A percentile compares a stretch with the other conserved stretches of the same genome.
phyloP scores from a whole-genome alignment of 257 asterid species.

The Leonotis leonurus region DNA sequence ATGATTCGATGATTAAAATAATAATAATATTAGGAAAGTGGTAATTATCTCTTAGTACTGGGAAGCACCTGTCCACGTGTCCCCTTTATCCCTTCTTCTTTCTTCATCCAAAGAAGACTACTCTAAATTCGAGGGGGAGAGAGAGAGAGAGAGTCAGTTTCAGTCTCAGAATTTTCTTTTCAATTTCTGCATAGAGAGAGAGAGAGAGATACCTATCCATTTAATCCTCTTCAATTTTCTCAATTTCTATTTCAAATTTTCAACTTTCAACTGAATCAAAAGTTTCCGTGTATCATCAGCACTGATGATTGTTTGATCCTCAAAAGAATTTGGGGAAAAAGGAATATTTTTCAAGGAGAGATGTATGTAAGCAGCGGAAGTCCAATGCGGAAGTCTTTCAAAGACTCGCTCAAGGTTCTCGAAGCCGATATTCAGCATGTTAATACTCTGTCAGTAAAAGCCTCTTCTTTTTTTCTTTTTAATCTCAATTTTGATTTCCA shows the following conservation, averaged over 20 bases:
- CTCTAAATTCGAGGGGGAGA: constrained; percentile 17
- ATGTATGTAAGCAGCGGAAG: constrained; percentile 53
- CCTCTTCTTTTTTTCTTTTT: neutral
- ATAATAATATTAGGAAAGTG: too few relatives aligned
- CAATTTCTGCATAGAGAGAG: neutral
- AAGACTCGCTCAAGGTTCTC: constrained; percentile 72
- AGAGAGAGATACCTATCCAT: neutral
- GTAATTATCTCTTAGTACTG: too few relatives aligned
- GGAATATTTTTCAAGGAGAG: constrained; percentile 11
- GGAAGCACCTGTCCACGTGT: too few relatives aligned
- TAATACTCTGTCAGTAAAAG: constrained; percentile 59
- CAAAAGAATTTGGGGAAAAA: neutral
- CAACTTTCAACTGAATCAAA: neutral
- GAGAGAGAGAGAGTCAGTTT: constrained; percentile 27
- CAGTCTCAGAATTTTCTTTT: constrained; percentile 23
- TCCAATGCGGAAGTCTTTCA: constrained; percentile 62
- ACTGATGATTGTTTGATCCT: constrained; percentile 24
- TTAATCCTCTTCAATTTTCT: neutral
- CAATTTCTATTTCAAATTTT: neutral
- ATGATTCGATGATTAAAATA: too few relatives aligned
- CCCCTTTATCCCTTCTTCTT: too few relatives aligned
- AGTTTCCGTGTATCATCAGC: neutral
- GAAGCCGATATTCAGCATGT: constrained; percentile 93
- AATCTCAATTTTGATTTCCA: neutral
- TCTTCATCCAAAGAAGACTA: neutral